phyloP scores from a whole-genome alignment of 2,329 filamentous ascomycete genomes.

The Lecanicillium sp. region DNA sequence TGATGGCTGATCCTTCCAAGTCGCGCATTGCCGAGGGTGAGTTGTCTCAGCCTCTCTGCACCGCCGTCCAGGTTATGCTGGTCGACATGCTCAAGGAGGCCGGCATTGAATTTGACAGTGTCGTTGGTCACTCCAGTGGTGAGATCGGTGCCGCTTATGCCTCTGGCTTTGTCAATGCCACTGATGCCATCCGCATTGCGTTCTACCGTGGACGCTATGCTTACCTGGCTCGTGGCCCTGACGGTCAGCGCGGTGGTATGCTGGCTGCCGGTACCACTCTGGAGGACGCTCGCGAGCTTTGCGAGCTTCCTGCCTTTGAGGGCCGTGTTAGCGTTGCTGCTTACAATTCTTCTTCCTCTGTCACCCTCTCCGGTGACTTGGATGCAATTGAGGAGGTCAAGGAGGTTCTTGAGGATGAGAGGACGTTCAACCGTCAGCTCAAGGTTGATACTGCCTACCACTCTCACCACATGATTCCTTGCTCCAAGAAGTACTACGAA shows the following conservation, averaged over 20 bases:
- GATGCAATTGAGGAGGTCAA: constrained; percentile 16
- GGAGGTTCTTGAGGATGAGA: constrained; percentile 16
- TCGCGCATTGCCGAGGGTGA: constrained; percentile 21
- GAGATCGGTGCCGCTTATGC: constrained; percentile 47
- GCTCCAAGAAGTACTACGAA: constrained; percentile 12
- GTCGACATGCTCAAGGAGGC: constrained; percentile 24
- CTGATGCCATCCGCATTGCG: constrained; percentile 22
- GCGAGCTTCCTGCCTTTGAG: constrained; percentile 15
- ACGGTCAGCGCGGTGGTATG: constrained; percentile 17
- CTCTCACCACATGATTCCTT: constrained; percentile 13
- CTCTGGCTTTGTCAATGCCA: constrained; percentile 32
- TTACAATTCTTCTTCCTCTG: constrained; percentile 20
- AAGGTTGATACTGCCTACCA: constrained; percentile 20
- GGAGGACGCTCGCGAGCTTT: constrained; percentile 16
- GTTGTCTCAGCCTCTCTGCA: constrained; percentile 27
- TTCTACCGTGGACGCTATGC: constrained; percentile 18
- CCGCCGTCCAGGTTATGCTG: constrained; percentile 24
- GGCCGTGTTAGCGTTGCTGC: constrained; percentile 21
- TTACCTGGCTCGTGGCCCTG: constrained; percentile 10
- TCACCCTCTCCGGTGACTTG: constrained; percentile 20
- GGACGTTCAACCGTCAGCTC: constrained; percentile 16
- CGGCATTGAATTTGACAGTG: constrained; percentile 28
- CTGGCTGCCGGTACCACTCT: constrained; percentile 18
- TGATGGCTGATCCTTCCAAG: constrained; percentile 14
- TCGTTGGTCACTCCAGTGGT: constrained; percentile 44